Conservation (phyloP, 2,329 filamentous ascomycete species). For the Fusarium sp. region DNA sequence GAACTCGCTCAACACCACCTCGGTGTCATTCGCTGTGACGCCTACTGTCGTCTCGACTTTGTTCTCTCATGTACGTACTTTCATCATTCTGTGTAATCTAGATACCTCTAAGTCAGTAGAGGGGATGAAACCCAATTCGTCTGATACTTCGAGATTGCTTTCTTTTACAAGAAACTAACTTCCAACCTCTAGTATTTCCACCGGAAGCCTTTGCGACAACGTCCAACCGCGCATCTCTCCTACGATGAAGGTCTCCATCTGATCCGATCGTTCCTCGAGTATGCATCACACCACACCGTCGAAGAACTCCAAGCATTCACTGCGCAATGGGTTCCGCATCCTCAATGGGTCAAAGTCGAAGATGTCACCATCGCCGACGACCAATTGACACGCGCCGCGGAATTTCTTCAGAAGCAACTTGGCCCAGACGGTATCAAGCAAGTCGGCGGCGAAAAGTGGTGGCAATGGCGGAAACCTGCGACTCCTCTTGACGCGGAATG, state of each 20-base stretch:
- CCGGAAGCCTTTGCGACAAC: conserved; percentile 76
- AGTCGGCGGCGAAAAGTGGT: conserved; percentile 86
- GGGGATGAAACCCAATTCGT: not conserved
- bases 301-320: conserved; percentile 95
- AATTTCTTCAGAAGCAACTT: conserved; percentile 76
- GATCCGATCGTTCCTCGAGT: conserved; percentile 84
- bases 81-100: not conserved
- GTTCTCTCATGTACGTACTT: conserved; percentile 77
- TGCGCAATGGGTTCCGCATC: conserved; percentile 87
- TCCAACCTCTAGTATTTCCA: conserved; percentile 74
- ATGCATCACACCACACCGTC: conserved; percentile 87
- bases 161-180: conserved; percentile 16
- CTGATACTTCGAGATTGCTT: not conserved
- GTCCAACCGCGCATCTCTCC: conserved; percentile 88
- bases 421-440: conserved; percentile 76
- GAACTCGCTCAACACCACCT: conserved; percentile 76
- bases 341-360: conserved; percentile 86
- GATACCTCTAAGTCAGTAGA: conserved; percentile 1
- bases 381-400: conserved; percentile 73
- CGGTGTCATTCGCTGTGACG: conserved; percentile 83
- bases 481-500: conserved; percentile 82
- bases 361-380: conserved; percentile 71
- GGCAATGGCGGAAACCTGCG: conserved; percentile 82
- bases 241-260: conserved; percentile 94
- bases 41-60: conserved; percentile 89